Base-by-base conservation (phyloP, 2,329 filamentous ascomycete genomes). In the Exophiala mesophila region DNA sequence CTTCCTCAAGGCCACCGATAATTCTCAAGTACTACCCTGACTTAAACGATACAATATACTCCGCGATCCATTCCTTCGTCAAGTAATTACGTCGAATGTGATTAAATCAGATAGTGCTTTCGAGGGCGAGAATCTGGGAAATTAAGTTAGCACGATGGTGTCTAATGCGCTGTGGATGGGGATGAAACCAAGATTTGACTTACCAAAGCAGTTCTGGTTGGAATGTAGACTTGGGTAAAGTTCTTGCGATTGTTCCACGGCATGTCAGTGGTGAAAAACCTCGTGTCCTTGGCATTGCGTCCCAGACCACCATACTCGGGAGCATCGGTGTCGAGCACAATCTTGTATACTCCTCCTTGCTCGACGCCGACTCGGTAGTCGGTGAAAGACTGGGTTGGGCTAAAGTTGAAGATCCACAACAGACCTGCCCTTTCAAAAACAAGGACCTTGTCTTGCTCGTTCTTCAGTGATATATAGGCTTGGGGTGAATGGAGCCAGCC, bases 371-470 rank as follows among this genome's bases (percentile, higher is more conserved):
- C 83, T 26, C 90, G 80, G 63, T 96, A 98, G 66, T 97, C 92
- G 8, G 83, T 82, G 67, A 85, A 98, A 64, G 88, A 95, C 54
- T 83, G 69, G 19, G 77, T 78, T 0, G 86, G 81, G 62, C 97
- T 82, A 74, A 97, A 96, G 69, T 98, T 98, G 76, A 98, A 97
- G 56, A 96, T 76, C 73, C 89, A 98, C 8, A 98, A 72, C 45
- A 95, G 69, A 0, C 89, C 89, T 1, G 81, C 92, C 21, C 92
- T 80, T 71, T 98, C 92, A 62, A 96, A 98, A 3, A 95, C 89
- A 52, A 98, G 80, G 31, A 97, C 82, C 70, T 97, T 98, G 69
- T 98, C 92, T 15, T 67, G 72, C 60, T 97, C 88, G 62, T 98
- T 82, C 76, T 97, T 98, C 55, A 97, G 74, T 49, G 85, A 92